These are phyloP conservation scores for Pseudotsuga menziesii DNA, from an alignment of 75 land plant genomes.

Conservation along the genomic window DNA sequence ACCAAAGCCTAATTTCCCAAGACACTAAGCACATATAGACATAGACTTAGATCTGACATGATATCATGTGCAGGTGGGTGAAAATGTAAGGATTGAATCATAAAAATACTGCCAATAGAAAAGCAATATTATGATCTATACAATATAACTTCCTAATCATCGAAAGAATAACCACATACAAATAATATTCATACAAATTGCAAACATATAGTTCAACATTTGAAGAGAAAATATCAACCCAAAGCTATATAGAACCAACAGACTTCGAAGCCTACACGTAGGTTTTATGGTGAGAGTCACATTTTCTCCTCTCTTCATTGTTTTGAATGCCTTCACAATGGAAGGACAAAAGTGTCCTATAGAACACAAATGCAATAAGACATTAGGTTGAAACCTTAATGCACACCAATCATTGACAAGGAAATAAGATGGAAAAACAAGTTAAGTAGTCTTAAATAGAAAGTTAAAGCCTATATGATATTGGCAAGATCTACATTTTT, in stretches of 20 bases:
- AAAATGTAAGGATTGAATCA: not conserved
- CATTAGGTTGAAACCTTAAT: not conserved
- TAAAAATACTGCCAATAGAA: not conserved
- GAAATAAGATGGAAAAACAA: not conserved
- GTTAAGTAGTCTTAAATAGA: not conserved
- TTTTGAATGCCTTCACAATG: conserved; percentile 37
- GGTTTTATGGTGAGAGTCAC: conserved; percentile 37
- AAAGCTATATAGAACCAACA: not conserved
- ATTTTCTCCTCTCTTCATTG: conserved; percentile 53
- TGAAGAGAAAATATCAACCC: too few relatives aligned
- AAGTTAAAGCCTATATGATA: too few relatives aligned
- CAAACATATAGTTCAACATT: not conserved
- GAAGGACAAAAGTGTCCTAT: conserved; percentile 52
- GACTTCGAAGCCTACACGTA: conserved; percentile 20
- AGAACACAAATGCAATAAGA: not conserved
- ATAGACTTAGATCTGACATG: too few relatives aligned
- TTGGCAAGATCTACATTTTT: too few relatives aligned
- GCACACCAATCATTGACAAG: not conserved
- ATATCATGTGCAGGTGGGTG: too few relatives aligned
- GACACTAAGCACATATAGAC: too few relatives aligned
- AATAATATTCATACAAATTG: not conserved
- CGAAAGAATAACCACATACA: not conserved
- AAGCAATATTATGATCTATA: not conserved
- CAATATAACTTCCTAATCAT: not conserved
- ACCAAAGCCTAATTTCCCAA: too few relatives aligned